phyloP scores from a whole-genome alignment of 495 filamentous ascomycete genomes.

The Cladorrhinum samala region DNA sequence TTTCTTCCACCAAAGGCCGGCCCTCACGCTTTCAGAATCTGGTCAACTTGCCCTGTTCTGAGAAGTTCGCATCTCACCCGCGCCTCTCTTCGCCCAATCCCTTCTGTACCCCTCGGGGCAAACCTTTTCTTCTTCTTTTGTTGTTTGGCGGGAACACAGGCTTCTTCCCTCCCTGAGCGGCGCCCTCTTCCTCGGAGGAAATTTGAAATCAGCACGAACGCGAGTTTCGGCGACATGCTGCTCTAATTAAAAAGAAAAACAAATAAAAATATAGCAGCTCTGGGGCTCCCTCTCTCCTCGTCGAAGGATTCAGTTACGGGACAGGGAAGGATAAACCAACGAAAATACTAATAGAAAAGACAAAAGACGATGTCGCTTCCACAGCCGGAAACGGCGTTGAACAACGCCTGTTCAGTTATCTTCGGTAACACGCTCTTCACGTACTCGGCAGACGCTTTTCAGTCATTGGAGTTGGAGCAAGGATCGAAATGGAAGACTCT shows the following conservation, averaged over 20 bases:
- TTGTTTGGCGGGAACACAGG: neutral
- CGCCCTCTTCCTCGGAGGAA: neutral
- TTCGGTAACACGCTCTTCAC: conserved; percentile 80
- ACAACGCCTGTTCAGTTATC: conserved; percentile 76
- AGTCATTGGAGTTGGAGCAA: conserved; percentile 59
- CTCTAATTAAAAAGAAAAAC: too few species aligned
- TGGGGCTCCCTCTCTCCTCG: conserved; percentile 5
- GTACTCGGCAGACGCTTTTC: conserved; percentile 69
- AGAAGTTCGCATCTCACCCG: neutral
- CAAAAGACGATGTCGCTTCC: conserved; percentile 53
- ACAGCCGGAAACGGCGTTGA: conserved; percentile 56
- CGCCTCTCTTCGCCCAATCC: neutral
- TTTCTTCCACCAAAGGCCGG: conserved; percentile 22
- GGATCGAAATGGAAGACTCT: conserved; percentile 67
- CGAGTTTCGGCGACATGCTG: conserved; percentile 18
- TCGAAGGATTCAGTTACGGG: conserved; percentile 13
- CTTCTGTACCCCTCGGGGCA: neutral
- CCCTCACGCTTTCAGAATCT: conserved; percentile 24
- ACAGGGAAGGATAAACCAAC: neutral
- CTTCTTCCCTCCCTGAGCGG: neutral
- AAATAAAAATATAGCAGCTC: conserved; percentile 4
- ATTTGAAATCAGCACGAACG: neutral
- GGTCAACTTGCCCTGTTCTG: too few species aligned
- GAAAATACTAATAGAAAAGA: neutral
- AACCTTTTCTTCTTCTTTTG: neutral